phyloP scores from a whole-genome alignment of 495 filamentous ascomycete genomes.

The Pseudotulostoma volvatum region DNA sequence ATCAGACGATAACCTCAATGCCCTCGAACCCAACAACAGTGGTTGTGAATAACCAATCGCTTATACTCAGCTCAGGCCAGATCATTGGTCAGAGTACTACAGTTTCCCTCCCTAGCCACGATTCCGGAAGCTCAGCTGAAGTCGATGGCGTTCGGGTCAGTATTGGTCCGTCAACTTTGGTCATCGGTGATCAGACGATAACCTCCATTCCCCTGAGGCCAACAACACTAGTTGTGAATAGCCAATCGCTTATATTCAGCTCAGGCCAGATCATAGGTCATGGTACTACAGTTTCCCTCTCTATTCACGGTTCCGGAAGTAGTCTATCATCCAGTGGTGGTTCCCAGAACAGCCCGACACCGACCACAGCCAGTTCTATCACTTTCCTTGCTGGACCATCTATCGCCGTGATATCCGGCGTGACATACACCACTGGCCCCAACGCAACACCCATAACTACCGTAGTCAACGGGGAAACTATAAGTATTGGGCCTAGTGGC shows the following conservation, averaged over 20 bases:
- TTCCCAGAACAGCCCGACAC: conserved; percentile 8
- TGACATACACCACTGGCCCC: conserved; percentile 24
- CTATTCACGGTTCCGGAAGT: no score
- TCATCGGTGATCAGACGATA: conserved; percentile 8
- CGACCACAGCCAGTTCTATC: conserved; percentile 7
- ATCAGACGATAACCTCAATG: neutral
- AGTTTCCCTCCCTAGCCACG: neutral
- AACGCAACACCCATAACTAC: conserved; percentile 18
- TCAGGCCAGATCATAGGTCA: conserved; percentile 5
- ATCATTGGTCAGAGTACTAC: neutral
- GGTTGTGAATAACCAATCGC: neutral
- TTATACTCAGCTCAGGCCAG: neutral
- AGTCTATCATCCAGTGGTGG: conserved; percentile 1
- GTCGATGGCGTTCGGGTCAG: no score
- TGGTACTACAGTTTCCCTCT: conserved; percentile 7
- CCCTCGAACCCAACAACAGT: neutral
- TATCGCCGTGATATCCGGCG: conserved; percentile 27
- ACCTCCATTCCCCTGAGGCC: conserved; percentile 1
- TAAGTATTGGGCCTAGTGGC: conserved; percentile 30
- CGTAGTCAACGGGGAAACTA: conserved; percentile 24
- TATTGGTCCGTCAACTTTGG: conserved; percentile 5
- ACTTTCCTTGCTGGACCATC: conserved; percentile 24
- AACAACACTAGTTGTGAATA: conserved; percentile 4
- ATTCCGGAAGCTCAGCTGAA: conserved; percentile 3
- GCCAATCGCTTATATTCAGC: conserved; percentile 8